These are phyloP conservation scores for Rhamnella rubrinervis DNA, from an alignment of 331 rosid genomes.

Conservation along the genomic window DNA sequence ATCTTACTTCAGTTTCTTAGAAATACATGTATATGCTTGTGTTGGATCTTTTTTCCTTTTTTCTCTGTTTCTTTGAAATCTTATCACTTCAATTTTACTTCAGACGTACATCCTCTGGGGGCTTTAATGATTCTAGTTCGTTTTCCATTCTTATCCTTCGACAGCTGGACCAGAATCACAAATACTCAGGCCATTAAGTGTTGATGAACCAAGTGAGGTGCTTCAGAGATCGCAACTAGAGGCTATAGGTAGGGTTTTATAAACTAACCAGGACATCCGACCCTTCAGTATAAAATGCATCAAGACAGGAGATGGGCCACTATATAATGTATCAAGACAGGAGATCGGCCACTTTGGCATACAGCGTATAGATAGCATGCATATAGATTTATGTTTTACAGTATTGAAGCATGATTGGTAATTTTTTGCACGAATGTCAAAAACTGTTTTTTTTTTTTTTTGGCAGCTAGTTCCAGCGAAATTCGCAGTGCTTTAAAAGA, in stretches of 20 bases:
- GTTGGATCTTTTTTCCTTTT: neutral
- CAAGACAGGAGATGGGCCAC: no score
- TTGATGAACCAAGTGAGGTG: slow-evolving; percentile 39
- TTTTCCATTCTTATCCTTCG: no score
- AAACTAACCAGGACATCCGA: no score
- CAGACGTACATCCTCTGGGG: no score
- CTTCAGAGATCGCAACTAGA: slow-evolving; percentile 55
- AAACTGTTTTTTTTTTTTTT: slow-evolving; percentile 9
- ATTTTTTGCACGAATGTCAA: neutral
- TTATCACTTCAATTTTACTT: neutral
- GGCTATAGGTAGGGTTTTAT: slow-evolving; percentile 48
- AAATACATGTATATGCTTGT: neutral
- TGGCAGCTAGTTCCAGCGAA: slow-evolving; percentile 69
- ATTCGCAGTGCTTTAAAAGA: slow-evolving; percentile 50
- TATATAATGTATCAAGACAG: no score
- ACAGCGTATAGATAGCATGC: neutral
- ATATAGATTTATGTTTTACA: neutral
- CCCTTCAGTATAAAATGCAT: no score
- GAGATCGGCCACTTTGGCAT: no score
- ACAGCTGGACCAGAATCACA: slow-evolving; percentile 21
- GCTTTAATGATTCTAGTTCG: no score
- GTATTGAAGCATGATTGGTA: slow-evolving; percentile 2
- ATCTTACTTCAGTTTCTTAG: neutral
- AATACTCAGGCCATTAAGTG: slow-evolving; percentile 35
- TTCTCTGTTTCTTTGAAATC: slow-evolving; percentile 1